A percentile compares a stretch with the other conserved stretches of the same genome.
phyloP scores from a whole-genome alignment of 1,139 yeast genomes.

The Candida dubliniensis region DNA sequence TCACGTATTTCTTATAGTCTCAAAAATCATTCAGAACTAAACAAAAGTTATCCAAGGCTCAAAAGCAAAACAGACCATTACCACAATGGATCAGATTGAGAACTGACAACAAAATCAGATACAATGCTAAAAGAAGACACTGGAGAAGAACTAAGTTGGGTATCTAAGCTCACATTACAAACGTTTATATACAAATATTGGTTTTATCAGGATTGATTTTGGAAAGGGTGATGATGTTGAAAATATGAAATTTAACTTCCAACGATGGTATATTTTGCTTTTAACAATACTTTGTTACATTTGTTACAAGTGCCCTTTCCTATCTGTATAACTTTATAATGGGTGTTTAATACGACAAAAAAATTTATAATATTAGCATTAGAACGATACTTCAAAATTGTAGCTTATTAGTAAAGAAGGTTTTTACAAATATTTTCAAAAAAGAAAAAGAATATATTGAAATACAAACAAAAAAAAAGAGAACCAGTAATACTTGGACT shows the following conservation, averaged over 20 bases:
- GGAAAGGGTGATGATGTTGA: neutral
- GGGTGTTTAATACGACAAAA: neutral
- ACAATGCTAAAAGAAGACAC: slow-evolving; percentile 99
- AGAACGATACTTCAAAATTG: neutral
- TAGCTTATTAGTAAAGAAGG: too few relatives aligned
- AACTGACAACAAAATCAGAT: slow-evolving; percentile 97
- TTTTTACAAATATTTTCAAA: too few relatives aligned
- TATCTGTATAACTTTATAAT: neutral
- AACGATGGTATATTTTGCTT: neutral
- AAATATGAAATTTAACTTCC: neutral
- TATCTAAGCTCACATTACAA: slow-evolving; percentile 57
- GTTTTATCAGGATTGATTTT: slow-evolving; percentile 4
- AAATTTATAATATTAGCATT: neutral
- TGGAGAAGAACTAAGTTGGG: slow-evolving; percentile 99
- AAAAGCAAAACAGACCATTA: slow-evolving; percentile 99
- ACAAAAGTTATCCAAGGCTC: slow-evolving; percentile 99
- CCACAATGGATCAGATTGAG: slow-evolving; percentile 99
- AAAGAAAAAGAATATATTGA: too few relatives aligned
- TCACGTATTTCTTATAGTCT: slow-evolving; percentile 49
- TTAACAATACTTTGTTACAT: neutral
- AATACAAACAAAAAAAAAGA: neutral
- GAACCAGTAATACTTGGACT: neutral
- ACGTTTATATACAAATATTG: slow-evolving; percentile 4
- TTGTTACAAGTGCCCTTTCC: neutral
- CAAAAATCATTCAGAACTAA: slow-evolving; percentile 97